Evolutionary conservation across 768 basidiomycete species (phyloP), one percentile per base, ranked within the genome.

Genomic region (Tubosaeta sp.): DNA sequence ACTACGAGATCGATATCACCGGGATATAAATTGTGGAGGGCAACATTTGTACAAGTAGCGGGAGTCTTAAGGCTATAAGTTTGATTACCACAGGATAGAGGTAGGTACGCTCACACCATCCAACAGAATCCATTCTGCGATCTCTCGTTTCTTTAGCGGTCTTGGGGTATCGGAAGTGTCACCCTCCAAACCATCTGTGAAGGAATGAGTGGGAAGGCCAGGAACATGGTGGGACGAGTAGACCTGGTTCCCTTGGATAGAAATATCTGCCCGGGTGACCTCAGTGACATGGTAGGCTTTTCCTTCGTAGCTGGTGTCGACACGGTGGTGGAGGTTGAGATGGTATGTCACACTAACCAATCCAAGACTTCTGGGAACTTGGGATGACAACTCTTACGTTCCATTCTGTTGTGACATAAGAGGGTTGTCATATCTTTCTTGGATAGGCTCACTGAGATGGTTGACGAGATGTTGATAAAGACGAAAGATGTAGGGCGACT

Each of bases 31-130:
- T 97, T 97, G 68, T 95, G 89, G 38, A 97, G 72, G 2, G 83
- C 92, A 53, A 97, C 84, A 62, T 95, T 97, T 3, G 90, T 77
- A 65, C 95, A 97, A 12, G 95, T 89, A 4, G 94, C 92, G 5
- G 95, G 91, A 10, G 91, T 93, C 88, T 64, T 89, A 55, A 46
- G 4, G 51, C 29, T 16, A 25, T 50, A 43, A 53, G 56, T 5
- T 35, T 27, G 50, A 43, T 37, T 37, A 17, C 44, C 12, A 53
- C 42, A 32, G n/a, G 58, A 51, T 29, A 52, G 22, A 10, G 10
- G 69, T 78, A 7, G 34, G 22, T 39, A 26, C 35, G 1, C 60
- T 51, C 72, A 91, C 90, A 14, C 89, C 90, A 54, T 91, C 89
- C 6, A 97, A 72, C 25, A 98, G 78, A 51, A 97, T 83, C 95